These are phyloP conservation scores for Corylus heterophylla DNA, from an alignment of 306 rosid species.

Conservation along the genomic window DNA sequence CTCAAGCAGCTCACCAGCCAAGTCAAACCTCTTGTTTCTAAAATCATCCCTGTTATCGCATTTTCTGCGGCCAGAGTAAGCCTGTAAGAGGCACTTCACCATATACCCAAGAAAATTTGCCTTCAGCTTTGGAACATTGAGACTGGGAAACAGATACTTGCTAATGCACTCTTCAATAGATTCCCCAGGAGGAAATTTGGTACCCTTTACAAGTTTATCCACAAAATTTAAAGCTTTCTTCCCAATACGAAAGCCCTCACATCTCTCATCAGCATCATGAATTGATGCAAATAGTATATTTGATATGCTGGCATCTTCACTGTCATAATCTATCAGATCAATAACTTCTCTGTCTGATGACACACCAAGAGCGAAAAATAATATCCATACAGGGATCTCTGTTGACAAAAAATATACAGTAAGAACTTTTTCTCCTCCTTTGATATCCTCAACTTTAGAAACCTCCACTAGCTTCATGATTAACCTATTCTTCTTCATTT, in stretches of 20 bases:
- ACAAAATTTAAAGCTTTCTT: conserved; percentile 42
- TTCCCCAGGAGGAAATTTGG: conserved; percentile 76
- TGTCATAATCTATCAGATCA: conserved; percentile 61
- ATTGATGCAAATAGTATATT: conserved; percentile 79
- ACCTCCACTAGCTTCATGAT: conserved; percentile 55
- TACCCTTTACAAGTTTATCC: conserved; percentile 47
- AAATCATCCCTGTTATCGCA: conserved; percentile 88
- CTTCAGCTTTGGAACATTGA: conserved; percentile 59
- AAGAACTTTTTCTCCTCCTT: conserved; percentile 67
- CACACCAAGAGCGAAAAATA: conserved; percentile 83
- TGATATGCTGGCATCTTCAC: conserved; percentile 52
- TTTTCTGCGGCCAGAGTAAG: conserved; percentile 67
- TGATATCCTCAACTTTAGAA: conserved; percentile 52
- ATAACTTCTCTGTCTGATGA: conserved; percentile 76
- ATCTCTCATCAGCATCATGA: conserved; percentile 58
- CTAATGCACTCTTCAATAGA: conserved; percentile 64
- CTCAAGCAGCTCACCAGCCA: conserved; percentile 85
- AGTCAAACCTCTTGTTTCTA: conserved; percentile 86
- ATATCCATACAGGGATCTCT: conserved; percentile 81
- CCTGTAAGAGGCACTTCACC: conserved; percentile 87
- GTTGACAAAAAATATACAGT: conserved; percentile 68
- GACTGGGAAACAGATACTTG: conserved; percentile 59
- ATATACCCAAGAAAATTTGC: conserved; percentile 85
- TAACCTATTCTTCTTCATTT: conserved; percentile 71
- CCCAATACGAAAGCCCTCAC: conserved; percentile 50